phyloP scores from a whole-genome alignment of 2,329 filamentous ascomycete species.

The Fusarium nurragi region DNA sequence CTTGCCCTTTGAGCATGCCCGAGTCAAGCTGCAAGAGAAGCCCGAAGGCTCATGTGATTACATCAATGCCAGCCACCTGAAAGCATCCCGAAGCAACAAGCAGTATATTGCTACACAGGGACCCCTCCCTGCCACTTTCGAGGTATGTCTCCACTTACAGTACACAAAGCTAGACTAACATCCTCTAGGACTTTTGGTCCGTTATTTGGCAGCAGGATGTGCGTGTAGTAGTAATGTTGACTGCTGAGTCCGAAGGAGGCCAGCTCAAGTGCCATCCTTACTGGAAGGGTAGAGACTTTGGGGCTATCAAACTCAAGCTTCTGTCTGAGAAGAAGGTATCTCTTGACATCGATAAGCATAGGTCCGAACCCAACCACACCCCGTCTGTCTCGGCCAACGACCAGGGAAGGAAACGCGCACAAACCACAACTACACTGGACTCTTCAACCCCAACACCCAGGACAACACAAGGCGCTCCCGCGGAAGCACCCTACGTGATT shows the following conservation, averaged over 20 bases:
- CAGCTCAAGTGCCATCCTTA: slow-evolving; percentile 96
- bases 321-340: slow-evolving; percentile 86
- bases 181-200: slow-evolving; percentile 89
- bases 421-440: slow-evolving; percentile 60
- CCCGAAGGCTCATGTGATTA: slow-evolving; percentile 83
- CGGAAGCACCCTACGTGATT: slow-evolving; percentile 78
- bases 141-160: slow-evolving; percentile 62
- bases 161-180: slow-evolving; percentile 41
- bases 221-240: slow-evolving; percentile 94
- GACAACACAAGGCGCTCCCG: slow-evolving; percentile 39
- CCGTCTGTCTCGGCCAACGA: slow-evolving; percentile 48
- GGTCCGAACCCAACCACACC: slow-evolving; percentile 50
- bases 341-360: slow-evolving; percentile 71
- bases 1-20: slow-evolving; percentile 91
- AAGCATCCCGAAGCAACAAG: slow-evolving; percentile 83
- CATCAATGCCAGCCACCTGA: slow-evolving; percentile 90
- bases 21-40: slow-evolving; percentile 80
- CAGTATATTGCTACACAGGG: slow-evolving; percentile 96
- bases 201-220: slow-evolving; percentile 97
- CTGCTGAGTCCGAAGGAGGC: slow-evolving; percentile 90
- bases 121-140: slow-evolving; percentile 89
- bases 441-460: slow-evolving; percentile 46
- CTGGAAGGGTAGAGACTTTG: slow-evolving; percentile 84
- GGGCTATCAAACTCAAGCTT: slow-evolving; percentile 76
- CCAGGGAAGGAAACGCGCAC: slow-evolving; percentile 60